Base-by-base conservation (phyloP, 23 red algal species). In the Chondrus crispus region DNA sequence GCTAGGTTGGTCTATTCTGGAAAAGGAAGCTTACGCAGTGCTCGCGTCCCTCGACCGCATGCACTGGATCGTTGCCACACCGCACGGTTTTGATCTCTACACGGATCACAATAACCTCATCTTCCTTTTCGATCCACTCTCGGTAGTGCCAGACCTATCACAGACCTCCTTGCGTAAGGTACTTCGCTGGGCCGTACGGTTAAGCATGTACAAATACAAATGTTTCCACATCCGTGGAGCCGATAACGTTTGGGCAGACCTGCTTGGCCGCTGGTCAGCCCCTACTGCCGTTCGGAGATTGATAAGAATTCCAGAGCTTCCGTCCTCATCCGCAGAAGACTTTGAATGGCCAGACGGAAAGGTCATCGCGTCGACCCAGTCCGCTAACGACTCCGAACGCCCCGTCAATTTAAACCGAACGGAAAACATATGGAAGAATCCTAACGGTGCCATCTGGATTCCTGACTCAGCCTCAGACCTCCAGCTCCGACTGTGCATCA, bases 181-280 rank as follows among this genome's bases (percentile, higher is more conserved):
- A 39, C 70, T 75, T 39, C 19, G 70, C 20, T 75, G 30, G 42
- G 70, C 70, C 44, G 6, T 40, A 41, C 70, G 70, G 42, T 39
- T 40, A 20, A 75, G 30, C 44, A 41, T 4, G 3, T 40, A 75
- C 39, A 41, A 19, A 5, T 75, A 75, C 70, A 75, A 28, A 28
- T 40, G 10, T 38, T 75, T 38, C 70, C 70, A 75, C 7, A 38
- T 75, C 26, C 28, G 30, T 26, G 9, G 70, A 40, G 44, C 70
- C 28, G 70, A 75, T 41, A 75, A 75, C 70, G 42, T 75, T 75
- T 75, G 70, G 70, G 70, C 29, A 44, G 42, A 75, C 44, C 4
- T 75, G 48, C 76, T 81, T 39, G 45, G 46, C 43, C 43, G 40
- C 28, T 81, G 76, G 40, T 74, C 69, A 4, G 69, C 69, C 11